Evolutionary conservation across 2,329 filamentous ascomycete species (phyloP), one percentile per base, ranked within the genome.

Genomic region (Botrytis medusae): DNA sequence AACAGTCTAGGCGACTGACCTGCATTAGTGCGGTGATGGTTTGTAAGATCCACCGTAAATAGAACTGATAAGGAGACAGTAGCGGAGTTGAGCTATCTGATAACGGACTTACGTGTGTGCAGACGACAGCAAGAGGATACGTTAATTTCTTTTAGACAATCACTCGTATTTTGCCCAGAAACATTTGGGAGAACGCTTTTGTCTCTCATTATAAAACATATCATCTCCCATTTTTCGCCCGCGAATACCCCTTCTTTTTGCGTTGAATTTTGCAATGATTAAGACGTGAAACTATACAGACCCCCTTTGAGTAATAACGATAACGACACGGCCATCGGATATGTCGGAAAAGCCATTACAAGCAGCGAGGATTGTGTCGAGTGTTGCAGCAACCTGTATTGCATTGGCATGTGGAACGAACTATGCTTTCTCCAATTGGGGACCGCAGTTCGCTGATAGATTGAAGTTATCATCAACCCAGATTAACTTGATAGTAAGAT

Each of bases 341-440:
- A 85, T 86, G 82, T 79, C 84, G 48, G 85, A 88, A 77, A 83
- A 82, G 48, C 82, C 85, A 67, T 84, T 89, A 77, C 85, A 87
- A 76, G 88, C 86, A 79, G 90, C 90, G 75, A 92, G 95, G 78
- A 86, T 97, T 71, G 83, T 96, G 73, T 95, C 95, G 76, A 95
- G 95, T 78, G 85, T 95, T 73, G 94, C 95, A 68, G 94, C 94
- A 42, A 97, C 94, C 25, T 82, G 90, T 76, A 94, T 98, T 75
- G 90, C 95, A 25, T 86, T 98, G 74, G 94, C 95, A 74, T 97
- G 95, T 82, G 96, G 96, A 75, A 97, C 95, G 76, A 98, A 98
- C 83, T 98, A 99, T 89, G 95, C 95, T 81, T 99, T 98, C 84
- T 98, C 94, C 72, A 95, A 95, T 83, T 99, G 96, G 95, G 94